Evolutionary conservation across 1,284 basidiomycete genomes (phyloP).

Genomic region (Tausonia pullulans): DNA sequence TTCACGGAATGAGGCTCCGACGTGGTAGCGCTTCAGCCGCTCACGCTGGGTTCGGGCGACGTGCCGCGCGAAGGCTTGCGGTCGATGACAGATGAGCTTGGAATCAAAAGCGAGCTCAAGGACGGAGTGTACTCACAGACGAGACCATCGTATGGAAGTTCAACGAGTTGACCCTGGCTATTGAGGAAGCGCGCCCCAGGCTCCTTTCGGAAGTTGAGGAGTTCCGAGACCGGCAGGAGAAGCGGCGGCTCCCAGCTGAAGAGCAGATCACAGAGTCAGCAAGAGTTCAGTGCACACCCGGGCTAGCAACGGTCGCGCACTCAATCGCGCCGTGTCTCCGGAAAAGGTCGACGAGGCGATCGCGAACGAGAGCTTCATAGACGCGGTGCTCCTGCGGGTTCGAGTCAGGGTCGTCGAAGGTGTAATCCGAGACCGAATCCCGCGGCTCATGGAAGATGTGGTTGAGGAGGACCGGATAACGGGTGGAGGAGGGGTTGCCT

Average conservation of each 20-base stretch:
- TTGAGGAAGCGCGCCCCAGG: slow-evolving; percentile 64
- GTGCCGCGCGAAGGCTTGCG: slow-evolving; percentile 76
- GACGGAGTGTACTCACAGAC: slow-evolving; percentile 1
- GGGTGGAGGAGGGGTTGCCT: slow-evolving; percentile 31
- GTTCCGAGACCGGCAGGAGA: slow-evolving; percentile 54
- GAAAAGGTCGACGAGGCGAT: slow-evolving; percentile 64
- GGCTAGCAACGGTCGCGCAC: slow-evolving; percentile 31
- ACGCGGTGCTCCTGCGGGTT: slow-evolving; percentile 59
- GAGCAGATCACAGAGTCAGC: neutral
- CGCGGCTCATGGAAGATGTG: slow-evolving; percentile 39
- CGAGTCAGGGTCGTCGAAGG: slow-evolving; percentile 66
- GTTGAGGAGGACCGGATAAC: slow-evolving; percentile 29
- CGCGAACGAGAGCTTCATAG: slow-evolving; percentile 59
- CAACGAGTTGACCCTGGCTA: slow-evolving; percentile 65
- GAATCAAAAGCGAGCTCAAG: neutral
- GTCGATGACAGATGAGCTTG: slow-evolving; percentile 46
- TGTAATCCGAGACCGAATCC: slow-evolving; percentile 55
- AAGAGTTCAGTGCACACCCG: neutral
- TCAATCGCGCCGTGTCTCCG: slow-evolving; percentile 81
- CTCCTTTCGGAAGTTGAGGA: slow-evolving; percentile 50
- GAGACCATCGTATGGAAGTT: slow-evolving; percentile 54
- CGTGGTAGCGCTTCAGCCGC: slow-evolving; percentile 82
- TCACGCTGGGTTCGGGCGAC: slow-evolving; percentile 61
- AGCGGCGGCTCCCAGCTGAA: slow-evolving; percentile 52
- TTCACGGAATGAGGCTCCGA: slow-evolving; percentile 52